These are phyloP conservation scores for Cyberlindnera nakhonratchasimensis DNA, from an alignment of 805 yeast species.

Conservation along the genomic window DNA sequence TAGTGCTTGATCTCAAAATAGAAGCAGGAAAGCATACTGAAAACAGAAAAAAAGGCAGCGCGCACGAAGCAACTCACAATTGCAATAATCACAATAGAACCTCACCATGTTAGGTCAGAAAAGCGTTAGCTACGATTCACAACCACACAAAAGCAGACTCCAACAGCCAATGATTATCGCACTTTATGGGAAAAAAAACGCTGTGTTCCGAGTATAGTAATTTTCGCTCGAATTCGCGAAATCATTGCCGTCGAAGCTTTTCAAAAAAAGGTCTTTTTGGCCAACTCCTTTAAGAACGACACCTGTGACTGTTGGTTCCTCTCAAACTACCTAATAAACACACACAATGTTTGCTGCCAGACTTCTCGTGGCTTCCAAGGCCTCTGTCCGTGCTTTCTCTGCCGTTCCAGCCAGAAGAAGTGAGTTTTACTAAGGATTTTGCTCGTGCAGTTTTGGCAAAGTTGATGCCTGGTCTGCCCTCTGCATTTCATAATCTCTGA, in stretches of 20 bases:
- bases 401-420: conserved; percentile 33
- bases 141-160: neutral
- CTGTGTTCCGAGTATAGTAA: no score
- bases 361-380: conserved; percentile 25
- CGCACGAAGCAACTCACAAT: conserved; percentile 33
- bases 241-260: no score
- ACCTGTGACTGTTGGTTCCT: no score
- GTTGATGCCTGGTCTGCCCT: no score
- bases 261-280: no score
- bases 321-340: neutral
- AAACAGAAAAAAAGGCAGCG: neutral
- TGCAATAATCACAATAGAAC: conserved; percentile 83
- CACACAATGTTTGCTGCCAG: conserved; percentile 25
- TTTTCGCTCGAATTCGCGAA: neutral
- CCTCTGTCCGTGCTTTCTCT: conserved; percentile 35
- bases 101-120: conserved; percentile 43
- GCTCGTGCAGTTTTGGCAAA: no score
- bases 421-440: conserved; percentile 4
- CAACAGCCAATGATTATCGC: neutral
- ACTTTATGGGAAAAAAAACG: no score
- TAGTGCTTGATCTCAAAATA: conserved; percentile 4
- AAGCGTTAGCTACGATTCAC: neutral
- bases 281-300: no score
- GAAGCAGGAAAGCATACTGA: no score
- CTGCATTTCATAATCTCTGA: no score